Conservation (phyloP, 2,329 filamentous ascomycete species). For the Amauroascus verrucosus region DNA sequence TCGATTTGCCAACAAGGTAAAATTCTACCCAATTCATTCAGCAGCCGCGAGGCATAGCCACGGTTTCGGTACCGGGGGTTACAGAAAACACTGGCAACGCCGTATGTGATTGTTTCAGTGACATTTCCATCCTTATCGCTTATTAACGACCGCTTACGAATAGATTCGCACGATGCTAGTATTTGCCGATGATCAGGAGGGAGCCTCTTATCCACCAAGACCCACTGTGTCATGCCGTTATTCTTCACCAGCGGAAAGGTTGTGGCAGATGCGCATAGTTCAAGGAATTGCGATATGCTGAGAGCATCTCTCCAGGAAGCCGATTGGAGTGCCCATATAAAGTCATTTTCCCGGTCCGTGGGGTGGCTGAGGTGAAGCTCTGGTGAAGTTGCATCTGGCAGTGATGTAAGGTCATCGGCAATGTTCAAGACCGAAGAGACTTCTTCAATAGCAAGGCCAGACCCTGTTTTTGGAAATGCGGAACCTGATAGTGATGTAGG, state of each 20-base stretch:
- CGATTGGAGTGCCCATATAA: conserved; percentile 48
- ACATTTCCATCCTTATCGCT: conserved; percentile 28
- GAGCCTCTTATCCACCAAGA: conserved; percentile 44
- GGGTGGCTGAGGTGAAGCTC: conserved; percentile 42
- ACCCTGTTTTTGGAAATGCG: not conserved
- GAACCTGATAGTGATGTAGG: no score
- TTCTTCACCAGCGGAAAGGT: conserved; percentile 49
- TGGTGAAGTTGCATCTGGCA: conserved; percentile 15
- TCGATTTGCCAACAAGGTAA: conserved; percentile 18
- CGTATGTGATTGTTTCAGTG: conserved; percentile 19
- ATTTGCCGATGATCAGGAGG: conserved; percentile 42
- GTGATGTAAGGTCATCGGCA: not conserved
- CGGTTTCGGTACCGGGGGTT: conserved; percentile 16
- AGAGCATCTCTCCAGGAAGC: conserved; percentile 52
- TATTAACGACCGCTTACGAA: conserved; percentile 50
- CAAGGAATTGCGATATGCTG: conserved; percentile 46
- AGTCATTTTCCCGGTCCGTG: conserved; percentile 45
- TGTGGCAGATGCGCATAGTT: conserved; percentile 49
- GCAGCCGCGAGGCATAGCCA: conserved; percentile 20
- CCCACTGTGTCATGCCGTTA: conserved; percentile 54
- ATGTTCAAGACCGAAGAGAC: not conserved
- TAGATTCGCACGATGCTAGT: conserved; percentile 54
- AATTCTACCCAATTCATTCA: conserved; percentile 16
- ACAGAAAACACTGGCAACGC: conserved; percentile 22
- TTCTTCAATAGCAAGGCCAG: not conserved